These are phyloP conservation scores for Thamnidium elegans DNA, from an alignment of 192 early-diverging fungal genomes.

Conservation along the genomic window DNA sequence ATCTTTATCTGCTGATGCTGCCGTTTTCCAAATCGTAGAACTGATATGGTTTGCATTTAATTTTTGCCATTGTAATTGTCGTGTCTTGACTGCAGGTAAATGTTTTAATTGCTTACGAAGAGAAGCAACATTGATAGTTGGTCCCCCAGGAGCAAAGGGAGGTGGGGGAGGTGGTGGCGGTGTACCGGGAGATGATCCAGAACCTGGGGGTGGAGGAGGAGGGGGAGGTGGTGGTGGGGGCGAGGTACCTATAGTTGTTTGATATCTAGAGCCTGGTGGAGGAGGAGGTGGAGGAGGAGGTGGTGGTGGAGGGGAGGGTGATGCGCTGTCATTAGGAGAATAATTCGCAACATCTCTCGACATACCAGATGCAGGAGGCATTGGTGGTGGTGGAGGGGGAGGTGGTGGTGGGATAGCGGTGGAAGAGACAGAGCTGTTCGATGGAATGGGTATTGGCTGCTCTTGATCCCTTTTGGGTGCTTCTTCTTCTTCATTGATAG, in stretches of 20 bases:
- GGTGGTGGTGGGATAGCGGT: slow-evolving; percentile 21
- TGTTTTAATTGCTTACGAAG: slow-evolving; percentile 26
- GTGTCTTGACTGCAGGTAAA: slow-evolving; percentile 25
- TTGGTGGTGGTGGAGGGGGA: slow-evolving; percentile 18
- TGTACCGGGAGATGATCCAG: background rate
- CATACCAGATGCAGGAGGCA: too few relatives aligned
- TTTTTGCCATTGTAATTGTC: slow-evolving; percentile 38
- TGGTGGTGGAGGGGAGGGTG: background rate
- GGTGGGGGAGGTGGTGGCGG: slow-evolving; percentile 18
- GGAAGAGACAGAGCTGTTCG: background rate
- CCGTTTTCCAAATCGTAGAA: slow-evolving; percentile 28
- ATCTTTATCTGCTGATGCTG: slow-evolving; percentile 13
- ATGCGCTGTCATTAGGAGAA: background rate
- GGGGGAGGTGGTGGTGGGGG: background rate
- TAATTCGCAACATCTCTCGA: too few relatives aligned
- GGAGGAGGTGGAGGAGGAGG: slow-evolving; percentile 7
- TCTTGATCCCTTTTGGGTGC: background rate
- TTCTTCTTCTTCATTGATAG: slow-evolving; percentile 12
- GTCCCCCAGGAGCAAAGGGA: background rate
- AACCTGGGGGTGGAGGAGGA: background rate
- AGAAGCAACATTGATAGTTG: background rate
- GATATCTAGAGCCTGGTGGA: slow-evolving; percentile 19
- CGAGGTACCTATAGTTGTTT: background rate
- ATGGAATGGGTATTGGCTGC: background rate
- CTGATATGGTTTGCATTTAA: slow-evolving; percentile 24